Evolutionary conservation across 495 filamentous ascomycete genomes (phyloP).

Genomic region (Penicillium goetzii): DNA sequence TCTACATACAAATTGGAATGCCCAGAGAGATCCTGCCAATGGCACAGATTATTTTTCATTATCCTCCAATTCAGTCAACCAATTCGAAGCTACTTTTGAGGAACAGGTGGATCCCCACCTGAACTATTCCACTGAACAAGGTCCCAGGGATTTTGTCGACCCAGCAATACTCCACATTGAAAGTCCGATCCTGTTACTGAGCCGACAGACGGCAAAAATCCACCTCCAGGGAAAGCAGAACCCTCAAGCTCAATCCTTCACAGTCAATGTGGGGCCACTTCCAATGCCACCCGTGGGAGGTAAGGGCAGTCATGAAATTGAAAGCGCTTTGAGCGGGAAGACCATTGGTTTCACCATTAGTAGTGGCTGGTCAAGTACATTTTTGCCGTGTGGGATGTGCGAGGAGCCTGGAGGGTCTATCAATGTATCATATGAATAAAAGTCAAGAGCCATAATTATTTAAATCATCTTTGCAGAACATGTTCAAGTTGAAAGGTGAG

Average conservation of each 20-base stretch:
- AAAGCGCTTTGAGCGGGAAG: not conserved
- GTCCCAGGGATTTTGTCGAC: slow-evolving; percentile 8
- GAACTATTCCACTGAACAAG: not conserved
- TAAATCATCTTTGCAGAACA: no score
- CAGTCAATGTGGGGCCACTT: not conserved
- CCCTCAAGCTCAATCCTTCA: not conserved
- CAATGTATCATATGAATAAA: not conserved
- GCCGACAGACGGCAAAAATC: not conserved
- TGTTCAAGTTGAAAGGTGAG: no score
- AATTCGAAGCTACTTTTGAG: not conserved
- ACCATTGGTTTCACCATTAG: slow-evolving; percentile 18
- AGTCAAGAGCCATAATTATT: not conserved
- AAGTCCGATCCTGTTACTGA: not conserved
- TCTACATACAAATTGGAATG: not conserved
- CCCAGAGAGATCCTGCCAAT: not conserved
- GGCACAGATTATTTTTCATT: not conserved
- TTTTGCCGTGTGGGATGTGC: slow-evolving; percentile 11
- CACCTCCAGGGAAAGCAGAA: not conserved
- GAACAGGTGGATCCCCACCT: not conserved
- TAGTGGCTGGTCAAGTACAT: slow-evolving; percentile 27
- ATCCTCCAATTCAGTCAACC: not conserved
- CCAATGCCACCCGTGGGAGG: not conserved
- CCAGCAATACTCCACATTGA: slow-evolving; percentile 5
- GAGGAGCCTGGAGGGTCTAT: not conserved
- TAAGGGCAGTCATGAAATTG: not conserved